Conservation (phyloP, 805 yeast genomes). For the Saturnispora besseyi region DNA sequence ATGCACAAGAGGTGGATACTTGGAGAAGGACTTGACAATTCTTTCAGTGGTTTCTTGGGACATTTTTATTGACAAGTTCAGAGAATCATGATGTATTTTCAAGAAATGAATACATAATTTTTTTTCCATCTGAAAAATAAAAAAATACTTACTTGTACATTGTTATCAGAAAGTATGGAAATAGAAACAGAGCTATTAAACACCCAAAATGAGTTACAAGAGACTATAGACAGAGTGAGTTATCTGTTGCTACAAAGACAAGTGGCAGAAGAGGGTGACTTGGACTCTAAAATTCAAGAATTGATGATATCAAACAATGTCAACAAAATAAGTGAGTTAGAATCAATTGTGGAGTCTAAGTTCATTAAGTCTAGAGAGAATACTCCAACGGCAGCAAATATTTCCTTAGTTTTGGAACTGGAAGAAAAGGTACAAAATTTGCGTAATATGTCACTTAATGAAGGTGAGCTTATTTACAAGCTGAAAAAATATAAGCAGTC, state of each 20-base stretch:
- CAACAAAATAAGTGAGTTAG: not conserved
- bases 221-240: not conserved
- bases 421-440: not conserved
- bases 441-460: not conserved
- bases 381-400: not conserved
- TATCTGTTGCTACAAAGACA: not conserved
- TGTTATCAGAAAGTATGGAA: not conserved
- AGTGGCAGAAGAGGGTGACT: not conserved
- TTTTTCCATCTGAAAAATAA: not conserved
- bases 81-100: not conserved
- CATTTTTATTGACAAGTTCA: not conserved
- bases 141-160: not conserved
- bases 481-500: not conserved
- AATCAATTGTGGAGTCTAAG: not conserved
- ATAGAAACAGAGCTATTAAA: not conserved
- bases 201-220: not conserved
- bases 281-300: not conserved
- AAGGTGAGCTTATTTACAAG: not conserved
- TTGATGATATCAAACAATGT: not conserved
- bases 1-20: conserved; percentile 7
- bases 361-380: not conserved
- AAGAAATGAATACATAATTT: no score
- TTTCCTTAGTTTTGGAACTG: not conserved
- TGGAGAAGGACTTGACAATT: conserved; percentile 2
- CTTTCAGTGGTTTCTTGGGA: not conserved